Percentiles rank a stretch among this genome's conserved stretches.
phyloP scores from a whole-genome alignment of 768 basidiomycete genomes.

The Pleurotus salmoneostramineus region DNA sequence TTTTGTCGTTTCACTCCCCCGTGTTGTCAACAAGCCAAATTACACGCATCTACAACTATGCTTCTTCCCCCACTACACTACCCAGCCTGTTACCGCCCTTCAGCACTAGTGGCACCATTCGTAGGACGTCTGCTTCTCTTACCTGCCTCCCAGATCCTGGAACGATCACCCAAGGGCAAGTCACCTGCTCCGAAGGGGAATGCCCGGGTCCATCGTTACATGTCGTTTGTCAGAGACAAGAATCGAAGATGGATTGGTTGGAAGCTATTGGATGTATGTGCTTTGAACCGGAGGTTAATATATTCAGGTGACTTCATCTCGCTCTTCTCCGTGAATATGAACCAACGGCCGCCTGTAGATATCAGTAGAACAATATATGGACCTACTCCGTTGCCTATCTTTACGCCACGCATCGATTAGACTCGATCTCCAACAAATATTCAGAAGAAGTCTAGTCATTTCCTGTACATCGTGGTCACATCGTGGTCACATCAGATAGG shows the following conservation, averaged over 20 bases:
- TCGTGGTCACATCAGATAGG: neutral
- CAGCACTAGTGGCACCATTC: neutral
- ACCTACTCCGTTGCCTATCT: too few species aligned
- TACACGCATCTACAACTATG: constrained; percentile 48
- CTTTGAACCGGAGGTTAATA: neutral
- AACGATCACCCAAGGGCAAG: neutral
- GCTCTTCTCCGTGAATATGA: neutral
- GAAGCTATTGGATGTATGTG: neutral
- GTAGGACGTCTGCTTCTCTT: neutral
- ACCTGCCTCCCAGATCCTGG: neutral
- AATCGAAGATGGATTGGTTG: neutral
- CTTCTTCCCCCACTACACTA: constrained; percentile 42
- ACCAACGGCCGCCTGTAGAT: too few species aligned
- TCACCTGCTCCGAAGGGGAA: neutral
- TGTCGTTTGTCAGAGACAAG: neutral
- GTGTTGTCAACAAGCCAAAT: constrained; percentile 52
- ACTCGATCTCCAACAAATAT: too few species aligned
- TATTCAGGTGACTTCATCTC: neutral
- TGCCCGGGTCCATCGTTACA: neutral
- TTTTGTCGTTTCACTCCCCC: constrained; percentile 56
- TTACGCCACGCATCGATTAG: too few species aligned
- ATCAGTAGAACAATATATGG: too few species aligned
- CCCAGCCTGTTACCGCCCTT: constrained; percentile 16
- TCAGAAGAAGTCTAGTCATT: too few species aligned
- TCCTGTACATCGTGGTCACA: neutral